Conservation (phyloP, 202 grass and related monocot genomes). For the Schoenoplectus triqueter region DNA sequence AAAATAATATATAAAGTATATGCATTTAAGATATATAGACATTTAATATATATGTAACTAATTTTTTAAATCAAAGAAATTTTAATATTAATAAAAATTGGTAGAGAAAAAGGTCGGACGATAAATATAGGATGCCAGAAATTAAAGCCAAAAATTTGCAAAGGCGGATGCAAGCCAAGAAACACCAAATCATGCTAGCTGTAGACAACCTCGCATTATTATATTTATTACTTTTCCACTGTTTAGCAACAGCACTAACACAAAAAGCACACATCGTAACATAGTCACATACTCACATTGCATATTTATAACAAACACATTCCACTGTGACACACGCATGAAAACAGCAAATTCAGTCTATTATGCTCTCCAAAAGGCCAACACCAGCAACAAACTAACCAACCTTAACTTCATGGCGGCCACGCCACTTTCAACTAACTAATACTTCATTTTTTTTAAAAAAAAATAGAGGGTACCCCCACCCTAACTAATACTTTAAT, state of each 20-base stretch:
- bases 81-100: too few species aligned
- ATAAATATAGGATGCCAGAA: too few species aligned
- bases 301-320: not conserved
- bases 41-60: too few species aligned
- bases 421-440: conserved; percentile 24
- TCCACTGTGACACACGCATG: not conserved
- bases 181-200: not conserved
- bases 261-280: not conserved
- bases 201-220: too few species aligned
- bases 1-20: too few species aligned
- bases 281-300: not conserved
- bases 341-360: conserved; percentile 28
- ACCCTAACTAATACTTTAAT: too few species aligned
- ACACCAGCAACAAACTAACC: conserved; percentile 43
- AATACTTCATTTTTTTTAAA: not conserved
- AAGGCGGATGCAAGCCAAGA: not conserved
- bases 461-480: too few species aligned
- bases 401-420: not conserved
- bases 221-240: not conserved
- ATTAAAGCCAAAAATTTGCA: too few species aligned
- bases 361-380: conserved; percentile 42
- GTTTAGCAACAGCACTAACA: not conserved
- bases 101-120: too few species aligned
- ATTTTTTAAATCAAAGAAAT: too few species aligned
- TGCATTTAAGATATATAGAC: too few species aligned